These are phyloP conservation scores for Candida golubevii DNA, from an alignment of 805 yeast genomes.

Conservation along the genomic window DNA sequence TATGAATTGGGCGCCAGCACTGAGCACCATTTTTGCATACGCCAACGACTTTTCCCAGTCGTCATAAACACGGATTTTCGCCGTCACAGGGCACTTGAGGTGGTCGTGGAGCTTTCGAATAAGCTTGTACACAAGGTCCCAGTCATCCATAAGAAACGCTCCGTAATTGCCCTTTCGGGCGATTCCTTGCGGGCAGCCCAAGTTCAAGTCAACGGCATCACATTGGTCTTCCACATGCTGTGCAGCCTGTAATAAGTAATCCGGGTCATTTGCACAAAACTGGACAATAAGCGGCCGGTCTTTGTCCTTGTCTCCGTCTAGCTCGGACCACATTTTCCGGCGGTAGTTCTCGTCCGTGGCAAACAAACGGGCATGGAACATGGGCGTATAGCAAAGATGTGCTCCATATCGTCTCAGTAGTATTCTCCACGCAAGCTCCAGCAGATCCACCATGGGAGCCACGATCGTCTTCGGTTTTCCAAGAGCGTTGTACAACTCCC, in stretches of 20 bases:
- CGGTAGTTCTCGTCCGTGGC: slow-evolving; percentile 83
- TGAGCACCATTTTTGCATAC: slow-evolving; percentile 83
- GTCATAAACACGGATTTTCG: slow-evolving; percentile 87
- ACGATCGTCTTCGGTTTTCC: slow-evolving; percentile 80
- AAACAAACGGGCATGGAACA: slow-evolving; percentile 90
- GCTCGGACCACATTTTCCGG: slow-evolving; percentile 59
- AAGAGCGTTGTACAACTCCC: slow-evolving; percentile 62
- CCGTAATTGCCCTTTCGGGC: slow-evolving; percentile 95
- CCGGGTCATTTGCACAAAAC: slow-evolving; percentile 95
- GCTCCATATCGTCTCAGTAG: slow-evolving; percentile 88
- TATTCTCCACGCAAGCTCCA: slow-evolving; percentile 93
- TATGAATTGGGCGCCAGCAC: slow-evolving; percentile 92
- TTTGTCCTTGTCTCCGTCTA: slow-evolving; percentile 63
- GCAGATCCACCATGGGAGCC: slow-evolving; percentile 98
- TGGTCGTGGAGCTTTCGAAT: slow-evolving; percentile 72
- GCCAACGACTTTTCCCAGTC: slow-evolving; percentile 77
- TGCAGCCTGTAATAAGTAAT: slow-evolving; percentile 77
- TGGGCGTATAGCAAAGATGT: slow-evolving; percentile 90
- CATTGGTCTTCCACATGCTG: slow-evolving; percentile 72
- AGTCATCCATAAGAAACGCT: slow-evolving; percentile 93
- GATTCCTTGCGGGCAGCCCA: slow-evolving; percentile 98
- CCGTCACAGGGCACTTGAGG: slow-evolving; percentile 85
- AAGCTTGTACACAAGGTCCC: slow-evolving; percentile 73
- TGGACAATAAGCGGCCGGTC: slow-evolving; percentile 92
- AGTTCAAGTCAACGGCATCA: slow-evolving; percentile 92